phyloP scores from a whole-genome alignment of 257 asterid species.

The Solanum sejunctum region DNA sequence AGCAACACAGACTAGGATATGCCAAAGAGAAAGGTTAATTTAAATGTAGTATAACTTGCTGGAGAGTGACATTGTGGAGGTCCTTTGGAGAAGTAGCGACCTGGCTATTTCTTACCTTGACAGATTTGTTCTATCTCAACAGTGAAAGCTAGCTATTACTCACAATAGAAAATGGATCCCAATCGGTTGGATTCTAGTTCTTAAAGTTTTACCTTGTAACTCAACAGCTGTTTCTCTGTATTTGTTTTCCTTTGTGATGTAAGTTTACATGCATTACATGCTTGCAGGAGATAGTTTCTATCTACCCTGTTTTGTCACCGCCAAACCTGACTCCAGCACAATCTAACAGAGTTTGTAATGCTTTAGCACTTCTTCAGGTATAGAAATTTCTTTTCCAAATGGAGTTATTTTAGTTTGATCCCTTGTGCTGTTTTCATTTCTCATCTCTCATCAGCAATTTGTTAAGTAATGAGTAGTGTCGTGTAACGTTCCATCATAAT shows the following conservation, averaged over 20 bases:
- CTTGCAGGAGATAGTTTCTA: slow-evolving; percentile 85
- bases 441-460: neutral
- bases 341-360: slow-evolving; percentile 94
- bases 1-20: neutral
- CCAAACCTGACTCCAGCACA: slow-evolving; percentile 89
- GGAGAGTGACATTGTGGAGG: neutral
- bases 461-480: neutral
- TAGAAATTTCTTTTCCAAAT: neutral
- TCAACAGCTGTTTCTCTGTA: neutral
- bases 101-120: neutral
- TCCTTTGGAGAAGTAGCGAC: neutral
- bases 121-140: neutral
- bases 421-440: neutral
- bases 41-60: neutral
- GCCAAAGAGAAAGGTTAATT: neutral
- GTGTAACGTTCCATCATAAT: neutral
- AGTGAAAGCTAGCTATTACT: neutral
- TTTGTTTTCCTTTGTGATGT: neutral
- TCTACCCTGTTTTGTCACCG: slow-evolving; percentile 91
- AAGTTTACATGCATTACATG: neutral
- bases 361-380: slow-evolving; percentile 97
- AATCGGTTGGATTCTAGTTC: neutral
- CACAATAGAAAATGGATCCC: neutral
- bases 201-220: neutral
- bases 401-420: neutral